A percentile compares a stretch with the other conserved stretches of the same genome.
These are phyloP conservation scores for Choricystis sp. DNA, from an alignment of 139 green algal species.

Conservation along the genomic window DNA sequence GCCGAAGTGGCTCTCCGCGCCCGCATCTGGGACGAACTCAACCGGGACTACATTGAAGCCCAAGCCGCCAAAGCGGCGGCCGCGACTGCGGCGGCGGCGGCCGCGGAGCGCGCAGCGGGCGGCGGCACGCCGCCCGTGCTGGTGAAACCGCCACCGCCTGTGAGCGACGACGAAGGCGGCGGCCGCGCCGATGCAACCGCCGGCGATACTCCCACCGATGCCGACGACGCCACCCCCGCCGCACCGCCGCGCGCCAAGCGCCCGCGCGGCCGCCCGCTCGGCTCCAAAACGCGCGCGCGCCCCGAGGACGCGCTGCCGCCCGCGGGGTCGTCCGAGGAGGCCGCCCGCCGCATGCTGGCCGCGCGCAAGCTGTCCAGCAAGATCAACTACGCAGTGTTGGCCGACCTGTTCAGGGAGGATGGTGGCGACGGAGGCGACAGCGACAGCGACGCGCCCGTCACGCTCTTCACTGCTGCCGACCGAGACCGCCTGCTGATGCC, in stretches of 20 bases:
- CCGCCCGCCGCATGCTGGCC: constrained; percentile 39
- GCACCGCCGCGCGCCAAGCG: constrained; percentile 15
- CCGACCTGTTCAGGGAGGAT: constrained; percentile 39
- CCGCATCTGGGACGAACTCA: constrained; percentile 19
- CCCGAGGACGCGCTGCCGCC: constrained; percentile 11
- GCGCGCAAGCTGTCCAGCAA: constrained; percentile 55
- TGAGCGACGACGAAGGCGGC: constrained; percentile 1
- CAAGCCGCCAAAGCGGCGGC: constrained; percentile 14
- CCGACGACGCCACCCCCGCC: constrained; percentile 14
- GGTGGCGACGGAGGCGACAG: background rate
- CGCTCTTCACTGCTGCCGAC: too few relatives aligned
- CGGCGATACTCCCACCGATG: constrained; percentile 4
- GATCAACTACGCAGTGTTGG: constrained; percentile 72
- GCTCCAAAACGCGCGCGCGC: constrained; percentile 15
- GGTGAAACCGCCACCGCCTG: too few relatives aligned
- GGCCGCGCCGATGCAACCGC: background rate
- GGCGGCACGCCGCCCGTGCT: too few relatives aligned
- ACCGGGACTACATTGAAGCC: constrained; percentile 25
- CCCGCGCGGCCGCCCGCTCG: constrained; percentile 19
- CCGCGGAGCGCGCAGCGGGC: background rate
- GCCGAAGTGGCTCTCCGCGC: constrained; percentile 19
- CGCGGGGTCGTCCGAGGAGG: constrained; percentile 19
- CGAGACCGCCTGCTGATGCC: too few relatives aligned
- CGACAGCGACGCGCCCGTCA: too few relatives aligned
- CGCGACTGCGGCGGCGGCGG: constrained; percentile 1